These are phyloP conservation scores for Penicillium vulpinum DNA, from an alignment of 2,329 filamentous ascomycete species.

Conservation along the genomic window DNA sequence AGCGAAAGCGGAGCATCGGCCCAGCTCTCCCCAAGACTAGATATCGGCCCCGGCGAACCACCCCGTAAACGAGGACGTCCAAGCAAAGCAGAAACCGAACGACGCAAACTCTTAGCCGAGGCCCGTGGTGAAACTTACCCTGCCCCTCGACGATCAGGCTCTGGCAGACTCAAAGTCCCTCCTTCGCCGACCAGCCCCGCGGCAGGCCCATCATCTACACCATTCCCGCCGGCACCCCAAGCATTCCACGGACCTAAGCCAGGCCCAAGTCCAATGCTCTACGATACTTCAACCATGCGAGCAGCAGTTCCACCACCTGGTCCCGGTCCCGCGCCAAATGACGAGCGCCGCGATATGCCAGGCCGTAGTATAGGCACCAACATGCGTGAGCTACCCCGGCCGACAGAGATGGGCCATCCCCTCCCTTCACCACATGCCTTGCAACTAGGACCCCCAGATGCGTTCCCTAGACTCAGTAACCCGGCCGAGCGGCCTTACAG, in stretches of 20 bases:
- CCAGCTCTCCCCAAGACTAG: constrained; percentile 38
- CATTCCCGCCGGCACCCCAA: constrained; percentile 15
- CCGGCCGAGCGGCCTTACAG: constrained; percentile 23
- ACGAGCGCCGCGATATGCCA: constrained; percentile 20
- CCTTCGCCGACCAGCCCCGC: constrained; percentile 36
- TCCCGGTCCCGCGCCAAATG: neutral
- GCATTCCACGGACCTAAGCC: constrained; percentile 3
- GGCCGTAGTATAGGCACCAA: constrained; percentile 22
- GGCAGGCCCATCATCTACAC: constrained; percentile 21
- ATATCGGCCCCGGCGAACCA: constrained; percentile 33
- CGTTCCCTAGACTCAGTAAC: constrained; percentile 25
- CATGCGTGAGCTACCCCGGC: constrained; percentile 32
- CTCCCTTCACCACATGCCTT: constrained; percentile 33
- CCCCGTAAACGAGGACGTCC: constrained; percentile 46
- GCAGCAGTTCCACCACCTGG: constrained; percentile 15
- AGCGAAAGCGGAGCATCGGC: constrained; percentile 37
- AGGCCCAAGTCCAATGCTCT: constrained; percentile 14
- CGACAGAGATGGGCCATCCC: constrained; percentile 28
- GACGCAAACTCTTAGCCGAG: constrained; percentile 40
- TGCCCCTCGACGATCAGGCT: constrained; percentile 31
- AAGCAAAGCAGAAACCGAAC: constrained; percentile 44
- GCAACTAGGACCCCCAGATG: constrained; percentile 31
- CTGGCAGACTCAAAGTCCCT: constrained; percentile 29
- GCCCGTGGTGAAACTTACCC: constrained; percentile 43
- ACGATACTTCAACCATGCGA: constrained; percentile 19